phyloP scores from a whole-genome alignment of 2,329 filamentous ascomycete species.

The Fusarium luffae region DNA sequence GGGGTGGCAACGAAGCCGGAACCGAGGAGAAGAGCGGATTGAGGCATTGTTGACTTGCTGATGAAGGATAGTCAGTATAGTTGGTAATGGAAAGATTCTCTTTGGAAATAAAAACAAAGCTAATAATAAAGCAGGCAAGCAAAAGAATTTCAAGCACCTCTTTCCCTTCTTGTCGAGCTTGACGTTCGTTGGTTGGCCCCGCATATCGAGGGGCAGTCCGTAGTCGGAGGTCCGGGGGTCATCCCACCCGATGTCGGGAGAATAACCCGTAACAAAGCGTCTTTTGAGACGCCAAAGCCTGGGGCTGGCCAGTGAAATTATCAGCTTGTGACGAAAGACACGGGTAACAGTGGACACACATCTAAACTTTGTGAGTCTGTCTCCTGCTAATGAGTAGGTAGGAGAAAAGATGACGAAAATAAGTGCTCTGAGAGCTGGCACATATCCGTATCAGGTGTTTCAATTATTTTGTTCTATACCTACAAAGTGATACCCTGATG shows the following conservation, averaged over 20 bases:
- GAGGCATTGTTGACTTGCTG: slow-evolving; percentile 45
- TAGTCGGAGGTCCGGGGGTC: slow-evolving; percentile 11
- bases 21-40: slow-evolving; percentile 47
- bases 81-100: slow-evolving; percentile 17
- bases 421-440: background rate
- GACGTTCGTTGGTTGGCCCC: slow-evolving; percentile 16
- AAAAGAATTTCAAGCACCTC: slow-evolving; percentile 18
- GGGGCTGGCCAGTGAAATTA: slow-evolving; percentile 15
- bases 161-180: slow-evolving; percentile 5
- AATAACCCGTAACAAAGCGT: slow-evolving; percentile 25
- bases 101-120: background rate
- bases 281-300: slow-evolving; percentile 1
- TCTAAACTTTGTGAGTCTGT: background rate
- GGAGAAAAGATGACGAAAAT: background rate
- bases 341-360: slow-evolving; percentile 22
- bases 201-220: slow-evolving; percentile 17
- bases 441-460: background rate
- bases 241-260: slow-evolving; percentile 22
- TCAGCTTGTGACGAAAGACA: slow-evolving; percentile 9
- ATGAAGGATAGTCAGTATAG: slow-evolving; percentile 4
- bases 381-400: background rate
- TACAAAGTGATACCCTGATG: background rate
- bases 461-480: background rate
- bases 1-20: slow-evolving; percentile 71
- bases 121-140: background rate